Evolutionary conservation across 1,139 yeast genomes (phyloP), one percentile per base, ranked within the genome.

Genomic region (Zhuliangozyma parablackwelliae): DNA sequence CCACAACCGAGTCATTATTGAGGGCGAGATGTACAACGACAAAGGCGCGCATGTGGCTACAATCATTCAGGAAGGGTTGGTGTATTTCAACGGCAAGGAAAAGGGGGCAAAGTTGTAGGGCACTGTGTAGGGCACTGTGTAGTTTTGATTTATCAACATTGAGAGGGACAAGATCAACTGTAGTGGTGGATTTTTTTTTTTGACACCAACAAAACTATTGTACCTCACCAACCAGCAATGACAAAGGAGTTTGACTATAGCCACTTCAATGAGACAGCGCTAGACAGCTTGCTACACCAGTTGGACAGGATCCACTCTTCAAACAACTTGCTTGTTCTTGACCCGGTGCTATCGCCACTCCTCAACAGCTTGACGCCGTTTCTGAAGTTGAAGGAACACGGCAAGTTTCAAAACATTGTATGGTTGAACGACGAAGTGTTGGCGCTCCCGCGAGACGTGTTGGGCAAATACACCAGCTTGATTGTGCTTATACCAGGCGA

Each of bases 11-110:
- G 78, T 79, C 7, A 55, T 83, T 32, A 59, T 80, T 46, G 73
- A 72, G 45, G 86, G 80, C 9, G 82, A 82, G 42, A 65, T 82
- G 50, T 84, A 65, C 53, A 63, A 71, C 36, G 49, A 50, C 25
- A 65, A 70, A 27, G 81, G 82, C 1, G 65, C 63, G 11, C 75
- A 82, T 41, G 72, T 80, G 3, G 87, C 88, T 2, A 72, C 83
- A 0, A 67, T 82, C 5, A 54, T 80, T 8, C 94, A 84, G 56
- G 90, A 84, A 56, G 90, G 86, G 0, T 61, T 79, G 42, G 72
- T 64, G 7, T 47, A 47, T 34, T 52, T 63, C 29, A 45, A 44
- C 30, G 50, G 51, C 12, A 37, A 28, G 25, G 42, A 42, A 33
- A 33, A 33, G 20, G 38, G 35, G 28, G 45, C 46, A 21, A 43